A percentile compares a stretch with the other conserved stretches of the same genome.
These are phyloP conservation scores for Paulownia fortunei DNA, from an alignment of 257 asterid species.

Conservation along the genomic window DNA sequence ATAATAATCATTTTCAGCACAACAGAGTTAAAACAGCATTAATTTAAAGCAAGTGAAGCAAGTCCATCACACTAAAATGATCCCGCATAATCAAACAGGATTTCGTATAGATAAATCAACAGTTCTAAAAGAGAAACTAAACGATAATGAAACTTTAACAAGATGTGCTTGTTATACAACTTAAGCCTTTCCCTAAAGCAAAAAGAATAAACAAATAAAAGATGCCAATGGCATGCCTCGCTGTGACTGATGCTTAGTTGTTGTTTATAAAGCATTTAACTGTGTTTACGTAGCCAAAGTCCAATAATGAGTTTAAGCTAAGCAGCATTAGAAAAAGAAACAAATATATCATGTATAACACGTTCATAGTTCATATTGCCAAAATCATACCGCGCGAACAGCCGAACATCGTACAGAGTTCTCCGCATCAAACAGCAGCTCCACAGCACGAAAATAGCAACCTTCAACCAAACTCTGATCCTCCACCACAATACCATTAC, in stretches of 20 bases:
- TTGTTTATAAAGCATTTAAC: neutral
- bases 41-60: too few relatives aligned
- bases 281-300: neutral
- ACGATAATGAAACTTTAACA: neutral
- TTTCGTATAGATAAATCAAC: too few relatives aligned
- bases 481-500: constrained; percentile 51
- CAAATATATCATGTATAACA: neutral
- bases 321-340: neutral
- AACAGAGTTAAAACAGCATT: too few relatives aligned
- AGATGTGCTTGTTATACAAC: neutral
- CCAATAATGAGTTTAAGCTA: neutral
- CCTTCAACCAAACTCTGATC: constrained; percentile 61
- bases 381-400: constrained; percentile 68
- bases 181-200: neutral
- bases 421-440: constrained; percentile 79
- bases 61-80: too few relatives aligned
- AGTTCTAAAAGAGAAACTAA: too few relatives aligned
- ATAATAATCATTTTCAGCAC: too few relatives aligned
- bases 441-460: constrained; percentile 78
- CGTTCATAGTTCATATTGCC: neutral
- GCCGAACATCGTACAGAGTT: constrained; percentile 77
- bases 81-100: too few relatives aligned
- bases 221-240: neutral
- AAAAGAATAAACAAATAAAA: neutral
- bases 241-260: too few relatives aligned